Percentiles rank a stretch among this genome's conserved stretches.
phyloP scores from a whole-genome alignment of 257 asterid genomes.

The Gentiana straminea region DNA sequence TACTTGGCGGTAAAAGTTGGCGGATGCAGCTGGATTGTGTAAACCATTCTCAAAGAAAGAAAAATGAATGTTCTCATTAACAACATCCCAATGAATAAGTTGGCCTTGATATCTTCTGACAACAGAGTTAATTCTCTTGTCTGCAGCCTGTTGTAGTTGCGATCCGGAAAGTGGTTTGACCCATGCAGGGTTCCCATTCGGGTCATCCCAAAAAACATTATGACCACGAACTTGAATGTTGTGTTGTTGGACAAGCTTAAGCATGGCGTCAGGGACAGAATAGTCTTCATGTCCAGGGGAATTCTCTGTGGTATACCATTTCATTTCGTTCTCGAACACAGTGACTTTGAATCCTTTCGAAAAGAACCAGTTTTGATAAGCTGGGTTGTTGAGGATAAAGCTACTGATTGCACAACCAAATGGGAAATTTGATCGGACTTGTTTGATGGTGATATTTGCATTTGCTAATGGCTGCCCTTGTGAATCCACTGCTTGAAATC shows the following conservation, averaged over 20 bases:
- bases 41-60: conserved; percentile 34
- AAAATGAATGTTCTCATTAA: conserved; percentile 21
- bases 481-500: conserved; percentile 40
- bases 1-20: conserved; percentile 20
- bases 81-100: conserved; percentile 22
- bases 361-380: conserved; percentile 51
- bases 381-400: conserved; percentile 31
- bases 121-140: conserved; percentile 24
- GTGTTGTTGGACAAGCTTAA: conserved; percentile 15
- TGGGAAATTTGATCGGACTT: conserved; percentile 15
- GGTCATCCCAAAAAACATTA: conserved; percentile 64
- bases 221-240: conserved; percentile 48
- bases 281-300: conserved; percentile 27
- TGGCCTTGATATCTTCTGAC: conserved; percentile 22
- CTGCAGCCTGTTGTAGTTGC: conserved; percentile 18
- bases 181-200: conserved; percentile 33
- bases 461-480: conserved; percentile 38
- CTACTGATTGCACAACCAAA: conserved; percentile 44
- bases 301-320: conserved; percentile 46
- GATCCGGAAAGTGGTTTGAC: conserved; percentile 15
- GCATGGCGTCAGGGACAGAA: conserved; percentile 29
- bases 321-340: conserved; percentile 57
- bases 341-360: conserved; percentile 41
- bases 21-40: conserved; percentile 17
- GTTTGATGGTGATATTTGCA: conserved; percentile 30